Conservation (phyloP, 768 basidiomycete genomes). For the Pleurotus citrinopileatus region DNA sequence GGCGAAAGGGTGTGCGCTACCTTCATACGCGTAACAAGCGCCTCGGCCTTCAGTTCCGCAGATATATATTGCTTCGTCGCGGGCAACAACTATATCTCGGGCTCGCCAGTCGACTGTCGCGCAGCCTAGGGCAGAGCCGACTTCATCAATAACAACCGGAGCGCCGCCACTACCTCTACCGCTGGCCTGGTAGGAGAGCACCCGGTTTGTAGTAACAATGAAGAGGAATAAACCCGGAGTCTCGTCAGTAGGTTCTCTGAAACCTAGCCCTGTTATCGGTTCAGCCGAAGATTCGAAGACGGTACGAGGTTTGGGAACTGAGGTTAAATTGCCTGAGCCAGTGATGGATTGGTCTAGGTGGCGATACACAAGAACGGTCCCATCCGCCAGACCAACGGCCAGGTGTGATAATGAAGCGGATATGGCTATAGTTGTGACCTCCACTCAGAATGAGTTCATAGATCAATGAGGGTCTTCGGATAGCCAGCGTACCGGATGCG, state of each 20-base stretch:
- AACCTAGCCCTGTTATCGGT: slow-evolving; percentile 91
- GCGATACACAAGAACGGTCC: slow-evolving; percentile 87
- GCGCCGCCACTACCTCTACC: slow-evolving; percentile 67
- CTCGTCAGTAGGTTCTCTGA: slow-evolving; percentile 59
- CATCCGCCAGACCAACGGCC: slow-evolving; percentile 92
- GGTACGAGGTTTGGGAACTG: slow-evolving; percentile 82
- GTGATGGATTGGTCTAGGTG: slow-evolving; percentile 90
- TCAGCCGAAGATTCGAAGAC: slow-evolving; percentile 84
- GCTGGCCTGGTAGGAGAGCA: slow-evolving; percentile 72
- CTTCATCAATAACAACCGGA: slow-evolving; percentile 76
- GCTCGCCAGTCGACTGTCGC: slow-evolving; percentile 73
- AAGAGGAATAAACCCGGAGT: slow-evolving; percentile 60
- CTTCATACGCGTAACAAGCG: slow-evolving; percentile 90
- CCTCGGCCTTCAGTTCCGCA: slow-evolving; percentile 81
- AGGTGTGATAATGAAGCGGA: slow-evolving; percentile 79
- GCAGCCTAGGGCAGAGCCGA: slow-evolving; percentile 83
- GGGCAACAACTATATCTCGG: slow-evolving; percentile 78
- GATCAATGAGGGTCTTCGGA: neutral
- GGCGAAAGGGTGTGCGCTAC: slow-evolving; percentile 31
- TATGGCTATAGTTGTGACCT: slow-evolving; percentile 80
- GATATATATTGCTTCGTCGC: slow-evolving; percentile 90
- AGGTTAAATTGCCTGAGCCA: slow-evolving; percentile 55
- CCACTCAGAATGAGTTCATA: slow-evolving; percentile 10
- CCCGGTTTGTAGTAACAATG: slow-evolving; percentile 84
- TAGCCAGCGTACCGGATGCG: slow-evolving; percentile 61